Evolutionary conservation across 345 rosid species (phyloP).

Genomic region (Rhizophora apiculata): DNA sequence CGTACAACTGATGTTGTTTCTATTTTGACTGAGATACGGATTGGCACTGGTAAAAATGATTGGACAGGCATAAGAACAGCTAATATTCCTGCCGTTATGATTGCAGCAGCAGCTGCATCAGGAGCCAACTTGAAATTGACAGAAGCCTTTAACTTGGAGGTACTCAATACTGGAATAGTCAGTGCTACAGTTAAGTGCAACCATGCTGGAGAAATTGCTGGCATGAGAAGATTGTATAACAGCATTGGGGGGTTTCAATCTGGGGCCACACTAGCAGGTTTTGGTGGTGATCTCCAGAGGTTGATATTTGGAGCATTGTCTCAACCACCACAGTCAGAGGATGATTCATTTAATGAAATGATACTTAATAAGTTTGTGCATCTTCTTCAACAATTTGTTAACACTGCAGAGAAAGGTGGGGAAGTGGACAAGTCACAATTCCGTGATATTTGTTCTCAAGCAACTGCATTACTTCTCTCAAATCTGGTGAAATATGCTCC

Average conservation of each 20-base stretch:
- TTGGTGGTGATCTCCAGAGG: slow-evolving; percentile 71
- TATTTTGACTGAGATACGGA: slow-evolving; percentile 90
- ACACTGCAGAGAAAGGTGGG: slow-evolving; percentile 82
- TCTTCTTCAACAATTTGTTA: slow-evolving; percentile 93
- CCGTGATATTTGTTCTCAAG: slow-evolving; percentile 91
- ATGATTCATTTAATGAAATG: slow-evolving; percentile 87
- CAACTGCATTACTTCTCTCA: slow-evolving; percentile 89
- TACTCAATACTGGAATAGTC: slow-evolving; percentile 87
- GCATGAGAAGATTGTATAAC: slow-evolving; percentile 94
- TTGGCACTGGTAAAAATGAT: slow-evolving; percentile 90
- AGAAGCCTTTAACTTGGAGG: slow-evolving; percentile 91
- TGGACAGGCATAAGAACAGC: slow-evolving; percentile 89
- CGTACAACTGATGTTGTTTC: slow-evolving; percentile 87
- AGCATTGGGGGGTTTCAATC: slow-evolving; percentile 94
- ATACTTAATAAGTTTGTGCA: slow-evolving; percentile 76
- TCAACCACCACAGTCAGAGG: slow-evolving; percentile 61
- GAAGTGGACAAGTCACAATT: slow-evolving; percentile 82
- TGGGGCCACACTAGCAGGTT: slow-evolving; percentile 49
- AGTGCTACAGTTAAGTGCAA: slow-evolving; percentile 97
- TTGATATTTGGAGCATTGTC: slow-evolving; percentile 89
- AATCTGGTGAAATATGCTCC: slow-evolving; percentile 65
- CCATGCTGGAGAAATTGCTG: slow-evolving; percentile 98
- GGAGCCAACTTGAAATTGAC: slow-evolving; percentile 86
- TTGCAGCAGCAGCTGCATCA: slow-evolving; percentile 99
- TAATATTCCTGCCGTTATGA: slow-evolving; percentile 96